A percentile compares a stretch with the other conserved stretches of the same genome.
Evolutionary conservation across 805 yeast genomes (phyloP).

Genomic region (Cyberlindnera suaveolens): DNA sequence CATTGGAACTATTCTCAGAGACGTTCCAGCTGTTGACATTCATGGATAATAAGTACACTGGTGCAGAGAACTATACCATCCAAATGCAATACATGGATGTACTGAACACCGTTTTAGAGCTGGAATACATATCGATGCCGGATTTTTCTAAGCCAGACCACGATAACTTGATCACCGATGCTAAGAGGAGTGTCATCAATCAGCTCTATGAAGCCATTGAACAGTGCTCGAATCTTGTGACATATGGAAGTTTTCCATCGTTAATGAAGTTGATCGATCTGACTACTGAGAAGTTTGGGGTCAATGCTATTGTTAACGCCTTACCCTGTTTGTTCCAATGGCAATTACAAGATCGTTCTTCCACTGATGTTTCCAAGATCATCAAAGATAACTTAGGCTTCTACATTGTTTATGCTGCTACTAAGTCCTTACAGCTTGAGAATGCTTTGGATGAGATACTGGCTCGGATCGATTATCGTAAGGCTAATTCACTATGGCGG

Average conservation of each 20-base stretch:
- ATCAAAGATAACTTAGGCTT: constrained; percentile 20
- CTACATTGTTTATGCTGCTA: constrained; percentile 9
- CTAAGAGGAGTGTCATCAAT: constrained; percentile 16
- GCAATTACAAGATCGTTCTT: constrained; percentile 22
- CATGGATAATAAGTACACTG: not conserved
- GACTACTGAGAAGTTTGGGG: constrained; percentile 33
- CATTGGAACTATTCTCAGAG: constrained; percentile 20
- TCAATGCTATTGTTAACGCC: constrained; percentile 40
- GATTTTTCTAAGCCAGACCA: constrained; percentile 14
- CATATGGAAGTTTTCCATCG: constrained; percentile 1
- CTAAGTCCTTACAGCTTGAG: constrained; percentile 6
- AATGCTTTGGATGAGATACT: constrained; percentile 11
- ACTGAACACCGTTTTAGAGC: constrained; percentile 10
- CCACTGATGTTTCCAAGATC: not conserved
- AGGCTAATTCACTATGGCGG: constrained; percentile 12
- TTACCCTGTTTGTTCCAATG: constrained; percentile 41
- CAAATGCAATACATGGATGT: constrained; percentile 16
- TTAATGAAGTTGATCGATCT: constrained; percentile 11
- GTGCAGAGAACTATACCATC: constrained; percentile 5
- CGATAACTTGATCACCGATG: constrained; percentile 15
- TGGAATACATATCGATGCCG: constrained; percentile 14
- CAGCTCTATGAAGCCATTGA: constrained; percentile 20
- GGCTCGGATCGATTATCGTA: constrained; percentile 19
- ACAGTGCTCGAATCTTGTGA: constrained; percentile 2
- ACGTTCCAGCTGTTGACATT: constrained; percentile 15